These are phyloP conservation scores for Annona cherimola DNA, from an alignment of 164 flowering plant genomes.

Conservation along the genomic window DNA sequence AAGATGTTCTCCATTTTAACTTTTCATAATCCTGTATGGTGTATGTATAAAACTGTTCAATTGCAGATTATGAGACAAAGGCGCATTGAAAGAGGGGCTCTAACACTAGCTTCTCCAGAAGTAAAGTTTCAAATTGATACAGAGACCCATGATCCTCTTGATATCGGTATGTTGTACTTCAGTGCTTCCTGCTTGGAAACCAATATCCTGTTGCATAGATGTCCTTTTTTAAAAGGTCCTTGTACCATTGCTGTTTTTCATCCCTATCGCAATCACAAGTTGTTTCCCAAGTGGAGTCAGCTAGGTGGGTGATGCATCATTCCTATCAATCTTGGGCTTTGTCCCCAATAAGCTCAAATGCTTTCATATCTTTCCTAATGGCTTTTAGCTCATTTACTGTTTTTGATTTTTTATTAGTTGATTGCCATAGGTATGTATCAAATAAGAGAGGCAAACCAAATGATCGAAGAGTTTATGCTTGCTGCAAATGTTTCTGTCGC, in stretches of 20 bases:
- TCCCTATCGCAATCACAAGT: too few species aligned
- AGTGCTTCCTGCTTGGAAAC: neutral
- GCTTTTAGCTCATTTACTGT: too few species aligned
- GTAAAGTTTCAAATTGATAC: slow-evolving; percentile 98
- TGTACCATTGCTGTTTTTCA: too few species aligned
- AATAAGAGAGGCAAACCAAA: slow-evolving; percentile 98
- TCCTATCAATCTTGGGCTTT: too few species aligned
- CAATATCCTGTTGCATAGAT: neutral
- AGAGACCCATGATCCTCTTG: slow-evolving; percentile 99
- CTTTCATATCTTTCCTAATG: too few species aligned
- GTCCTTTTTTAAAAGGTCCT: neutral
- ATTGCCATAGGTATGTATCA: slow-evolving; percentile 86
- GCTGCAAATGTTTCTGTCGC: slow-evolving; percentile 99
- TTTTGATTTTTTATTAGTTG: neutral
- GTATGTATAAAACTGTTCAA: slow-evolving; percentile 3
- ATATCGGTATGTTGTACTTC: slow-evolving; percentile 59
- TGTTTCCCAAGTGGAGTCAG: too few species aligned
- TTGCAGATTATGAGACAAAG: slow-evolving; percentile 86
- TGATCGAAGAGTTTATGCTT: slow-evolving; percentile 99
- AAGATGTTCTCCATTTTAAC: neutral
- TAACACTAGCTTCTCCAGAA: slow-evolving; percentile 99
- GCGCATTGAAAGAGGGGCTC: slow-evolving; percentile 94
- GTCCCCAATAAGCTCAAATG: too few species aligned
- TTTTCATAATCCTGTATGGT: slow-evolving; percentile 6
- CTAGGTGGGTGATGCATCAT: too few species aligned